These are phyloP conservation scores for Hirschfeldia incana DNA, from an alignment of 345 rosid species.

Conservation along the genomic window DNA sequence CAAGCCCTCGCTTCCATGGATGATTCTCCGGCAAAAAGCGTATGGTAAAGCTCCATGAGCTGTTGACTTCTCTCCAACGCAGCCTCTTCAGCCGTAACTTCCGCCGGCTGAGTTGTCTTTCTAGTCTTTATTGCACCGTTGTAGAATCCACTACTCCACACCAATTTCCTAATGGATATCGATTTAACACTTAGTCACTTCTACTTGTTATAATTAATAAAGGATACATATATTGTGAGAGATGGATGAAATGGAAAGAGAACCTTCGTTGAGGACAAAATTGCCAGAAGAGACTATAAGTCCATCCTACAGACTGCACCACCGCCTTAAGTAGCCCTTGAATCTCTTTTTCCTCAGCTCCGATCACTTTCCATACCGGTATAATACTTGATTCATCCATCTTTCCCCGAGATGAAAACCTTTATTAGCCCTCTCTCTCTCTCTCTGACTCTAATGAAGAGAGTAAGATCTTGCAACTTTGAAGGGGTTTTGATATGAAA, in stretches of 20 bases:
- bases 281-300: conserved; percentile 94
- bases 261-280: conserved; percentile 94
- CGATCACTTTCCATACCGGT: conserved; percentile 23
- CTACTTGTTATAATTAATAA: not conserved
- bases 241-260: not conserved
- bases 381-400: conserved; percentile 25
- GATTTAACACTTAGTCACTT: not conserved
- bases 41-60: conserved; percentile 85
- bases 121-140: conserved; percentile 97
- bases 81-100: conserved; percentile 86
- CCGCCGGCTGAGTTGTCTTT: conserved; percentile 93
- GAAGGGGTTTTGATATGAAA: conserved; percentile 43
- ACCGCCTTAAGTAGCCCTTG: conserved; percentile 74
- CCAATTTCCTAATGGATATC: conserved; percentile 51
- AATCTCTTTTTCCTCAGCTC: conserved; percentile 47
- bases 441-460: not conserved
- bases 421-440: not conserved
- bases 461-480: conserved; percentile 26
- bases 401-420: not conserved
- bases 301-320: conserved; percentile 94
- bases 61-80: conserved; percentile 94
- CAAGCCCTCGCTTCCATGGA: conserved; percentile 55
- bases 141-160: conserved; percentile 94
- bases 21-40: conserved; percentile 74
- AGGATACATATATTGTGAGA: not conserved